Conservation (phyloP, 1,284 basidiomycete genomes). For the Papiliotrema nemorosa region DNA sequence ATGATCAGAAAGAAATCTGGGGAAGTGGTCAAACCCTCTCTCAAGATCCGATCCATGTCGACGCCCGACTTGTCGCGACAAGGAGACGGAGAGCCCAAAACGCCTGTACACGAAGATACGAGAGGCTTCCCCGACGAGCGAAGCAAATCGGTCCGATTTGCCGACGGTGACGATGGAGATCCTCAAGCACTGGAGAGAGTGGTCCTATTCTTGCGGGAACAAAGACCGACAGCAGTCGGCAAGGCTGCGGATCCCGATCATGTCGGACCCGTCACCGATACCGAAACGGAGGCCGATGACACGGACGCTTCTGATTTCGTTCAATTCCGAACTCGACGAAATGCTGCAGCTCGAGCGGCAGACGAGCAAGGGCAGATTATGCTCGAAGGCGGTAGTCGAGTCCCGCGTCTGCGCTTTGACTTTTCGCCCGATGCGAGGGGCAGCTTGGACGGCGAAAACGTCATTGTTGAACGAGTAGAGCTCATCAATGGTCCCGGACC, state of each 20-base stretch:
- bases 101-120: conserved; percentile 21
- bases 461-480: conserved; percentile 46
- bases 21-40: conserved; percentile 49
- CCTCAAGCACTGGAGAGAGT: conserved; percentile 45
- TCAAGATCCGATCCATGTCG: conserved; percentile 48
- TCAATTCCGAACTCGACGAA: conserved; percentile 43
- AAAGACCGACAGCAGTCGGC: conserved; percentile 47
- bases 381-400: conserved; percentile 33
- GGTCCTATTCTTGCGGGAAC: conserved; percentile 47
- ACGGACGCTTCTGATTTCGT: conserved; percentile 46
- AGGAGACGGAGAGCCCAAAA: conserved; percentile 16
- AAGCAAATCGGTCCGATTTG: conserved; percentile 48
- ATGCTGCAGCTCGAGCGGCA: conserved; percentile 29
- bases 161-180: conserved; percentile 34
- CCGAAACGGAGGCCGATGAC: conserved; percentile 48
- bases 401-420: conserved; percentile 45
- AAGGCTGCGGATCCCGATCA: conserved; percentile 38
- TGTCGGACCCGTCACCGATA: conserved; percentile 25
- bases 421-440: conserved; percentile 43
- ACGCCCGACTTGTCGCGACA: conserved; percentile 46
- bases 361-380: conserved; percentile 31
- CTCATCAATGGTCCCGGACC: conserved; percentile 31
- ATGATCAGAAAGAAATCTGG: conserved; percentile 51
- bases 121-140: conserved; percentile 36
- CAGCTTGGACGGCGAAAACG: conserved; percentile 34